Percentiles rank a stretch among this genome's conserved stretches.
Conservation (phyloP, 441 rosid genomes). For the Jatropha podagrica region DNA sequence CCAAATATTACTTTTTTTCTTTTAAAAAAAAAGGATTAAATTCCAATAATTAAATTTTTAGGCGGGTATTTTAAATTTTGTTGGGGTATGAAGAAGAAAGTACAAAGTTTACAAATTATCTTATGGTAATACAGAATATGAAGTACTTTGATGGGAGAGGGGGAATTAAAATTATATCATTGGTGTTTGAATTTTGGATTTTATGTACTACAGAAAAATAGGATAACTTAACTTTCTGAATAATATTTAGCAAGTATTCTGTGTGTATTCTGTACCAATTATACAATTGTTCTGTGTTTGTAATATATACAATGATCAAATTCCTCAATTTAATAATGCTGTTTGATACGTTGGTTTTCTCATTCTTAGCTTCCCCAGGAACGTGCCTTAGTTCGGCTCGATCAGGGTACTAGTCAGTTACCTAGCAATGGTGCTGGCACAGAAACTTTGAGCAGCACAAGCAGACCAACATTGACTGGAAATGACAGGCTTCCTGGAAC, state of each 20-base stretch:
- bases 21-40: too few relatives aligned
- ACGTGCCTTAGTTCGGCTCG: conserved; percentile 39
- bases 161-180: not conserved
- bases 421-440: conserved; percentile 33
- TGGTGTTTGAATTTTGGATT: not conserved
- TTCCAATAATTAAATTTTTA: too few relatives aligned
- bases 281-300: too few relatives aligned
- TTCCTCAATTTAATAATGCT: not conserved
- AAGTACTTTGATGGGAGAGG: too few relatives aligned
- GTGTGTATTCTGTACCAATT: too few relatives aligned
- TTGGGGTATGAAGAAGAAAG: not conserved
- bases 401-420: conserved; percentile 39
- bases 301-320: not conserved
- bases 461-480: conserved; percentile 37
- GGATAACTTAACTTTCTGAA: too few relatives aligned
- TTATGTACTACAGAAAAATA: not conserved
- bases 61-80: not conserved
- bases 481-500: conserved; percentile 87
- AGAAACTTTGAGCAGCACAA: conserved; percentile 38
- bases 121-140: too few relatives aligned
- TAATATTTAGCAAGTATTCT: not conserved
- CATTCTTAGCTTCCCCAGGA: conserved; percentile 41
- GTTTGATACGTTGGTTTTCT: not conserved
- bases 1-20: too few relatives aligned
- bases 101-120: not conserved